Percentiles rank a stretch among this genome's conserved stretches.
Evolutionary conservation across 2,329 filamentous ascomycete species (phyloP).

Genomic region (Hyphodiscus sp.): DNA sequence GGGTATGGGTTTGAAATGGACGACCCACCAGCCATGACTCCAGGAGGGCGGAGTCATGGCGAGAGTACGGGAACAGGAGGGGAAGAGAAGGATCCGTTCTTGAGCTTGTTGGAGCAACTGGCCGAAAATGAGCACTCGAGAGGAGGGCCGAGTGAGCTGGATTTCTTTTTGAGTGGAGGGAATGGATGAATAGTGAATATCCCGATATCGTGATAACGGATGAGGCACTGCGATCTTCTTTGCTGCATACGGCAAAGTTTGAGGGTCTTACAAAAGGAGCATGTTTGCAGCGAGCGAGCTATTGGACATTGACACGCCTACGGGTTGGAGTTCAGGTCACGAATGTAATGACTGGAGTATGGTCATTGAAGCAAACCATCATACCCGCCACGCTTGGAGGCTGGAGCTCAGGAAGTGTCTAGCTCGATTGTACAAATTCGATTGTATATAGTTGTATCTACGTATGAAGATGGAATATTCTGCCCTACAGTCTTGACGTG

Average conservation of each 20-base stretch:
- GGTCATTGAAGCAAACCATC: not conserved
- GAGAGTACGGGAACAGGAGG: constrained; percentile 43
- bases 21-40: constrained; percentile 33
- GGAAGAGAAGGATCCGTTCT: constrained; percentile 74
- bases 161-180: constrained; percentile 58
- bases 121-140: constrained; percentile 70
- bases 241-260: not conserved
- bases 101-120: constrained; percentile 72
- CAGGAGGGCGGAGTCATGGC: constrained; percentile 43
- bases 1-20: constrained; percentile 36
- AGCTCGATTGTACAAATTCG: not conserved
- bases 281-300: not conserved
- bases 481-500: too few species aligned
- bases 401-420: not conserved
- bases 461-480: not conserved
- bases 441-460: too few species aligned
- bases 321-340: not conserved
- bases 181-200: not conserved
- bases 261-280: not conserved
- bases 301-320: not conserved
- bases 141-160: constrained; percentile 66
- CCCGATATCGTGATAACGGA: too few species aligned
- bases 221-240: not conserved
- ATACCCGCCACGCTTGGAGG: not conserved
- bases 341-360: not conserved